phyloP scores from a whole-genome alignment of 495 filamentous ascomycete species.

The Rostrohypoxylon terebratum region DNA sequence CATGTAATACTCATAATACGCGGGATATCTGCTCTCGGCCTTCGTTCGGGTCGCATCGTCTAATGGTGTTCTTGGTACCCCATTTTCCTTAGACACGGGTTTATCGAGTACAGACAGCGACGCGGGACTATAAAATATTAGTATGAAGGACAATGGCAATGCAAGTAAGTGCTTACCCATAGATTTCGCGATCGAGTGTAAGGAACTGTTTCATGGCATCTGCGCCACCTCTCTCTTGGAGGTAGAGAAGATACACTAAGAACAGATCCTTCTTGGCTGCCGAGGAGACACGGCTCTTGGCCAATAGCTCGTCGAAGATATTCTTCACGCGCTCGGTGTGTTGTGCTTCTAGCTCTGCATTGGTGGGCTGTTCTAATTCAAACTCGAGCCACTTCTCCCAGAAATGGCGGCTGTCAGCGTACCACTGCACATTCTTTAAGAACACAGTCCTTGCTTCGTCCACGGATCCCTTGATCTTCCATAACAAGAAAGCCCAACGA shows the following conservation, averaged over 20 bases:
- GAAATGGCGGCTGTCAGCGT: slow-evolving; percentile 88
- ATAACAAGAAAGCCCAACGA: slow-evolving; percentile 89
- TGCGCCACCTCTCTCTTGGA: slow-evolving; percentile 85
- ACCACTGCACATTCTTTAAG: slow-evolving; percentile 83
- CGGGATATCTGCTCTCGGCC: slow-evolving; percentile 73
- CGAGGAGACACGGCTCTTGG: slow-evolving; percentile 76
- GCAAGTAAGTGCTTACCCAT: slow-evolving; percentile 69
- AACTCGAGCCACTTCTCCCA: slow-evolving; percentile 92
- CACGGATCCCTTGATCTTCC: slow-evolving; percentile 87
- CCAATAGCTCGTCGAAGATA: slow-evolving; percentile 81
- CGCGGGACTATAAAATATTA: slow-evolving; percentile 56
- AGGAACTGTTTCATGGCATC: slow-evolving; percentile 89
- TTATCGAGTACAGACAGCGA: slow-evolving; percentile 63
- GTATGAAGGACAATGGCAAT: slow-evolving; percentile 3
- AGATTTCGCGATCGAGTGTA: slow-evolving; percentile 83
- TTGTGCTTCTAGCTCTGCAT: slow-evolving; percentile 68
- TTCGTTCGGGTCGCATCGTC: slow-evolving; percentile 72
- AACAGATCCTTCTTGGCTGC: slow-evolving; percentile 79
- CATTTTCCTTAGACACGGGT: slow-evolving; percentile 69
- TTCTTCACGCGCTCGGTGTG: slow-evolving; percentile 81
- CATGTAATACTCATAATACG: slow-evolving; percentile 71
- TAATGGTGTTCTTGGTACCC: slow-evolving; percentile 66
- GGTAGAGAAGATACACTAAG: slow-evolving; percentile 82
- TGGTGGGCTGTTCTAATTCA: slow-evolving; percentile 88
- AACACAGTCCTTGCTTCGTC: slow-evolving; percentile 91